Percentiles rank a stretch among this genome's conserved stretches.
Evolutionary conservation across 805 yeast species (phyloP).

Genomic region (Sporopachydermia quercuum): DNA sequence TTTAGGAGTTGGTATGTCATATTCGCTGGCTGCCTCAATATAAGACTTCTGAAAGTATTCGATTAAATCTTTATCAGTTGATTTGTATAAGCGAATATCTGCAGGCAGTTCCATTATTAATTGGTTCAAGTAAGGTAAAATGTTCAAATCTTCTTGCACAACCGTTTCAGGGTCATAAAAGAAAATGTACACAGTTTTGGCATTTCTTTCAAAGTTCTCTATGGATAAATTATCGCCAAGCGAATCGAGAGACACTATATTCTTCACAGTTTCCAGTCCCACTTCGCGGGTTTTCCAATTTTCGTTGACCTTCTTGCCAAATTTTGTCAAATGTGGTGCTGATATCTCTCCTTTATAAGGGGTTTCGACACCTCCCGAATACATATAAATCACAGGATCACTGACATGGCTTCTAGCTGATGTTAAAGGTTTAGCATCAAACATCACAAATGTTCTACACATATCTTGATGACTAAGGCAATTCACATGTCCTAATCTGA

Average conservation of each 20-base stretch:
- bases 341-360: background rate
- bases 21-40: background rate
- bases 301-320: background rate
- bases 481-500: background rate
- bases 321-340: background rate
- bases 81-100: background rate
- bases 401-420: background rate
- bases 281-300: background rate
- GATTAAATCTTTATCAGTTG: background rate
- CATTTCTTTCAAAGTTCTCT: background rate
- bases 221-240: background rate
- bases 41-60: background rate
- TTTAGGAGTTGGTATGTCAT: background rate
- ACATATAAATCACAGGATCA: background rate
- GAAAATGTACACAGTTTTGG: background rate
- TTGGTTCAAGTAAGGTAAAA: background rate
- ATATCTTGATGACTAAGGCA: background rate
- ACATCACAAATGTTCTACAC: background rate
- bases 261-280: background rate
- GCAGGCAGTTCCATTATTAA: background rate
- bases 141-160: background rate
- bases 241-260: no score
- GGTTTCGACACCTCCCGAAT: background rate
- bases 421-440: no score
- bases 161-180: background rate